Evolutionary conservation across 768 basidiomycete genomes (phyloP).

Genomic region (Chalciporus pseudorubinellus): DNA sequence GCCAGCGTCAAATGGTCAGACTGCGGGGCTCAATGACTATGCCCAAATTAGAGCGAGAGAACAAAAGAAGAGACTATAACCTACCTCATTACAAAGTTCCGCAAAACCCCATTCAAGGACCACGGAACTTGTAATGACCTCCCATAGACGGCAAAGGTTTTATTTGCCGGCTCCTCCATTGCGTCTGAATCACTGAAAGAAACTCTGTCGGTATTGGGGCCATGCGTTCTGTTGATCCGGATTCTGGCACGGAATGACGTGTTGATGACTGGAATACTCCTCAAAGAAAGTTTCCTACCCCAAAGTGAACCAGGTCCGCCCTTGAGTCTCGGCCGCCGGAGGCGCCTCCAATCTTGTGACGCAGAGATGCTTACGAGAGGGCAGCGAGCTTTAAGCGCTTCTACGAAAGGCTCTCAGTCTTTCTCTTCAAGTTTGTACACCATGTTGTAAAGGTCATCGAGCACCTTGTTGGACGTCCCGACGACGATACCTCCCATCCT

Average conservation of each 20-base stretch:
- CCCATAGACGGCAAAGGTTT: slow-evolving; percentile 39
- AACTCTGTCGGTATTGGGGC: not conserved
- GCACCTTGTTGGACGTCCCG: slow-evolving; percentile 49
- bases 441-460: slow-evolving; percentile 55
- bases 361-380: slow-evolving; percentile 34
- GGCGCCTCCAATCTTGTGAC: slow-evolving; percentile 45
- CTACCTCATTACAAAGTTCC: slow-evolving; percentile 44
- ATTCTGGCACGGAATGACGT: not conserved
- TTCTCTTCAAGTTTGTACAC: slow-evolving; percentile 50
- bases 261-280: not conserved
- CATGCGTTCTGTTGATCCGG: not conserved
- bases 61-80: slow-evolving; percentile 3
- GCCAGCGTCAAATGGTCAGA: no score
- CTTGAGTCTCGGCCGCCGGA: not conserved
- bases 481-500: slow-evolving; percentile 53
- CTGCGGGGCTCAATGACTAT: no score
- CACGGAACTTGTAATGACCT: slow-evolving; percentile 44
- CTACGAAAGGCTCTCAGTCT: not conserved
- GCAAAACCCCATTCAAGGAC: slow-evolving; percentile 41
- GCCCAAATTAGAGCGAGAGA: no score
- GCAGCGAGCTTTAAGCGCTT: slow-evolving; percentile 34
- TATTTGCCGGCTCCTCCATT: not conserved
- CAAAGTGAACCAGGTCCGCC: not conserved
- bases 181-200: not conserved
- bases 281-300: not conserved